Evolutionary conservation across 306 rosid genomes (phyloP).

Genomic region (Lupinus albus): DNA sequence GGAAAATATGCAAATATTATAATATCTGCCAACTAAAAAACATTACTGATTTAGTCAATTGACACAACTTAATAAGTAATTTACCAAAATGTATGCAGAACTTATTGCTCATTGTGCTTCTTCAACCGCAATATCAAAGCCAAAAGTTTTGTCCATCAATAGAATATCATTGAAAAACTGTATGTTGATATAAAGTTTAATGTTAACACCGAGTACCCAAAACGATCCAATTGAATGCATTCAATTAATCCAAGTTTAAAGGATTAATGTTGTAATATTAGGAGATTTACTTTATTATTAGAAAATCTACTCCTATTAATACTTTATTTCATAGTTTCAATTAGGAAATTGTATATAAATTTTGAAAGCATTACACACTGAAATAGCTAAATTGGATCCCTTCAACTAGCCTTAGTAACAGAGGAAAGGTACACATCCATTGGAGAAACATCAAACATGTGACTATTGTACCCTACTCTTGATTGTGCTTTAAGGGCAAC

Average conservation of each 20-base stretch:
- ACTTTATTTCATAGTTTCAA: too few species aligned
- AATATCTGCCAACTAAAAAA: slow-evolving; percentile 12
- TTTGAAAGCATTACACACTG: not conserved
- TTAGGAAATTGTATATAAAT: too few species aligned
- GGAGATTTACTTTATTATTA: too few species aligned
- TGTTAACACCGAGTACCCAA: too few species aligned
- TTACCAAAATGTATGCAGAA: slow-evolving; percentile 94
- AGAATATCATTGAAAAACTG: slow-evolving; percentile 88
- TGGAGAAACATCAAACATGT: slow-evolving; percentile 44
- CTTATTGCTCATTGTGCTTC: slow-evolving; percentile 96
- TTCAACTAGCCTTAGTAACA: slow-evolving; percentile 8
- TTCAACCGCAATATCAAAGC: slow-evolving; percentile 98
- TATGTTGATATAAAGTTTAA: too few species aligned
- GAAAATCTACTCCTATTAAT: too few species aligned
- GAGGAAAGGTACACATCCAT: slow-evolving; percentile 42
- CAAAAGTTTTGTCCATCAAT: slow-evolving; percentile 97
- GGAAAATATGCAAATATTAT: slow-evolving; percentile 22
- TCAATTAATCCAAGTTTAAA: too few species aligned
- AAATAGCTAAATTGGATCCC: slow-evolving; percentile 9
- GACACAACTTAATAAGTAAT: slow-evolving; percentile 25
- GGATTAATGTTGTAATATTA: too few species aligned
- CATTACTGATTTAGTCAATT: slow-evolving; percentile 8
- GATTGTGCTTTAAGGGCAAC: slow-evolving; percentile 81
- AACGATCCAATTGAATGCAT: too few species aligned
- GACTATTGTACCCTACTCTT: slow-evolving; percentile 36